These are phyloP conservation scores for Boeremia exigua DNA, from an alignment of 2,329 filamentous ascomycete genomes.

Conservation along the genomic window DNA sequence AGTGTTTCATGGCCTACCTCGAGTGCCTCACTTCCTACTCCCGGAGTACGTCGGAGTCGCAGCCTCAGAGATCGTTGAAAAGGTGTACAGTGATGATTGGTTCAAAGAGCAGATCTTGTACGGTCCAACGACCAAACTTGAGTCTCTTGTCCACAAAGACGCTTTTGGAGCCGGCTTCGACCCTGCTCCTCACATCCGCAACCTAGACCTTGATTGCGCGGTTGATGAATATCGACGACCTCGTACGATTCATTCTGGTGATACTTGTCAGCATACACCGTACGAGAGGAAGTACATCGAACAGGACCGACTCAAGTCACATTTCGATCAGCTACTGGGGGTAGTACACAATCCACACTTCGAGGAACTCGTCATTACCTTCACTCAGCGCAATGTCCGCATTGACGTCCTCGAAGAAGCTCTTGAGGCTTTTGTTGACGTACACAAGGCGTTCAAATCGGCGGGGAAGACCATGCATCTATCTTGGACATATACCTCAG, in stretches of 20 bases:
- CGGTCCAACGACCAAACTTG: background rate
- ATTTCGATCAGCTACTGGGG: background rate
- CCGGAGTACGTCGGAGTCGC: background rate
- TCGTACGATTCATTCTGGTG: background rate
- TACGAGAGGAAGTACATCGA: background rate
- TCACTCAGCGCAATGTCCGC: constrained; percentile 1
- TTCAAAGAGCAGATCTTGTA: background rate
- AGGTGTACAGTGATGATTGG: background rate
- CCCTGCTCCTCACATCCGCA: background rate
- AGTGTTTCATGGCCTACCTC: background rate
- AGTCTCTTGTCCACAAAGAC: background rate
- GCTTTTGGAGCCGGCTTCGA: background rate
- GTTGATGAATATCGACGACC: background rate
- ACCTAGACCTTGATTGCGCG: background rate
- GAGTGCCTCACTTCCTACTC: background rate
- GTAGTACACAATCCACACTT: background rate
- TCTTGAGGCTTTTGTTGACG: background rate
- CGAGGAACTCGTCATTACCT: background rate
- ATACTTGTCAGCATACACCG: background rate
- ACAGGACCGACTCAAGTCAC: background rate
- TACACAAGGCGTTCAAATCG: background rate
- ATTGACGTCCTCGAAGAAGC: constrained; percentile 4
- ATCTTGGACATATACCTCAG: background rate
- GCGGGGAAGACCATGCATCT: background rate
- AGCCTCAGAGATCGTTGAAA: background rate